A percentile compares a stretch with the other conserved stretches of the same genome.
Conservation (phyloP, 352 stramenopile species). For the Saprolegnia diclina region DNA sequence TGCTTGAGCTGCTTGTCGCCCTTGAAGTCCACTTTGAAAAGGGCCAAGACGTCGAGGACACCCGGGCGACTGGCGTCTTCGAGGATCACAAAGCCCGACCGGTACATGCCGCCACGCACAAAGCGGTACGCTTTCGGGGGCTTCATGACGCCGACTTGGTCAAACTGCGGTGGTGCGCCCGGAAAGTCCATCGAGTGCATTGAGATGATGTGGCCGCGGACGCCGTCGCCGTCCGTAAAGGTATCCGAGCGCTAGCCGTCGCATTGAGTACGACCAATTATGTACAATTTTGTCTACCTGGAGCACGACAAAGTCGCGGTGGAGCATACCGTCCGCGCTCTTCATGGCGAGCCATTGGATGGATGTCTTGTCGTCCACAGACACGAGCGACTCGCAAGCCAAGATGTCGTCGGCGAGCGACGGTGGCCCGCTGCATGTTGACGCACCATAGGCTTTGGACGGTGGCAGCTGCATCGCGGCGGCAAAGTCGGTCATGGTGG, state of each 20-base stretch:
- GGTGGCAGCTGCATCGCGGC: background rate
- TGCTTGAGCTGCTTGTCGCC: conserved; percentile 13
- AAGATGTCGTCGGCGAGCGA: conserved; percentile 15
- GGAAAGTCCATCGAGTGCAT: conserved; percentile 27
- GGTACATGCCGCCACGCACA: conserved; percentile 25
- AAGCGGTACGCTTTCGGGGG: conserved; percentile 19
- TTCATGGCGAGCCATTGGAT: conserved; percentile 23
- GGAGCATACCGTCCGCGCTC: conserved; percentile 6
- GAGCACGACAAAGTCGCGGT: conserved; percentile 26
- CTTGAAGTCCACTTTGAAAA: conserved; percentile 28
- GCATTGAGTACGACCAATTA: background rate
- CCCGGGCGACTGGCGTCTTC: background rate
- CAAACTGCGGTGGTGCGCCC: conserved; percentile 17
- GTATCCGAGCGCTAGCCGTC: conserved; percentile 1
- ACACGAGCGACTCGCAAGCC: conserved; percentile 14
- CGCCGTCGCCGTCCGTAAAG: conserved; percentile 7
- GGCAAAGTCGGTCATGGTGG: background rate
- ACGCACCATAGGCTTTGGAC: background rate
- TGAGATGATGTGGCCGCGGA: conserved; percentile 4
- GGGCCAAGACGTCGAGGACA: conserved; percentile 14
- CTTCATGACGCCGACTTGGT: background rate
- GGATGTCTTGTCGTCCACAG: conserved; percentile 5
- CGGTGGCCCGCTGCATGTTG: background rate
- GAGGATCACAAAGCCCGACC: conserved; percentile 19
- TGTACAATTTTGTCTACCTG: conserved; percentile 11